Evolutionary conservation across 345 rosid species (phyloP), one percentile per base, ranked within the genome.

Genomic region (Ricinus communis): DNA sequence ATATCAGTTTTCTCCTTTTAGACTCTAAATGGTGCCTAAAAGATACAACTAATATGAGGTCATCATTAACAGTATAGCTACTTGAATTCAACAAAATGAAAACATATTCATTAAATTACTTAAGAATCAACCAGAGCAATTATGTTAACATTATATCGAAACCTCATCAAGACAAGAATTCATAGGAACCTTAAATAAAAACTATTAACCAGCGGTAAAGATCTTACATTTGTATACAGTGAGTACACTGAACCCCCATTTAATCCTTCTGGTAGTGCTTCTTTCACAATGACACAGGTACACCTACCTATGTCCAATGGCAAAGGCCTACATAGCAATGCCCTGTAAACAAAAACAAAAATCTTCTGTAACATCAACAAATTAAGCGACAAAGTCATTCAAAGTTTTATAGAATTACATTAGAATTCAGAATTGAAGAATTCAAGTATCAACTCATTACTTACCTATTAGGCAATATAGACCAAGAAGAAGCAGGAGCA

Each of bases 401-500:
- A 33, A 2, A 33, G 2, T 33, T n/a, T n/a, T n/a, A n/a, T 2
- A 33, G 38, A 33, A 6, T 33, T 33, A 1, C 52, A 62, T 15
- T 36, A 33, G 38, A 33, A 33, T 6, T 33, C 38, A 33, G 38
- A 61, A 68, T 36, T 8, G 19, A 43, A 68, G 62, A n/a, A 10
- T 46, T 12, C 14, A 11, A 31, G 64, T 6, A 30, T 47, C 31
- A 72, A 21, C 38, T 6, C 38, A 33, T 33, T 2, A 28, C 46
- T 15, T 40, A 91, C 98, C 96, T 88, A 27, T 91, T 93, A 36
- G 98, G 98, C 69, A 91, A 74, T 25, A 91, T 82, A 68, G 97
- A 83, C 98, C 98, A 91, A 78, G 96, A 88, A 74, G 97, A 86
- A 83, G 98, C 97, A 6, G 96, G 98, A 47, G 98, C 96, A 7